phyloP scores from a whole-genome alignment of 2,329 filamentous ascomycete species.

The Paraphoma chrysanthemicola region DNA sequence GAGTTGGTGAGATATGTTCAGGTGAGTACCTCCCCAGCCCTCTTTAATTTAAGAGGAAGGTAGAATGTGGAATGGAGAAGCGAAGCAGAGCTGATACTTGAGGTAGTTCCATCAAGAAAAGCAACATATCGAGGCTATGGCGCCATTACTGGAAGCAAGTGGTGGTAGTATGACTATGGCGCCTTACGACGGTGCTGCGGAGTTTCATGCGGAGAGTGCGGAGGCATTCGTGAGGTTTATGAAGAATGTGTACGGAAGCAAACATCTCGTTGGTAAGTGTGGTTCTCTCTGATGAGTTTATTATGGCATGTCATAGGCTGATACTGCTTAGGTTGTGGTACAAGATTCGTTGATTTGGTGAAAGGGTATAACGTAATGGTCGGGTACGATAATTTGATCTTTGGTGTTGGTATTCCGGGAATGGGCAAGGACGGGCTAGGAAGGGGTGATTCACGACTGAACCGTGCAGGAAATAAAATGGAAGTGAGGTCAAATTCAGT shows the following conservation, averaged over 20 bases:
- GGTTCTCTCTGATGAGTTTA: not conserved
- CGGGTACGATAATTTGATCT: slow-evolving; percentile 19
- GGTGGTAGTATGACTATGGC: slow-evolving; percentile 11
- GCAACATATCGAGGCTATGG: slow-evolving; percentile 4
- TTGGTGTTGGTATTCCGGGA: slow-evolving; percentile 2
- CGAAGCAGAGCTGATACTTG: not conserved
- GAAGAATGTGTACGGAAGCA: slow-evolving; percentile 10
- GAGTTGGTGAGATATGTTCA: slow-evolving; percentile 11
- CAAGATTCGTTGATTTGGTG: slow-evolving; percentile 11
- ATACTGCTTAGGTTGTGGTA: slow-evolving; percentile 11
- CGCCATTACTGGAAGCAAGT: slow-evolving; percentile 10
- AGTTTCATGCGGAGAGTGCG: slow-evolving; percentile 13
- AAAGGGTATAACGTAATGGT: slow-evolving; percentile 16
- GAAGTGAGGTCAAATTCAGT: not conserved
- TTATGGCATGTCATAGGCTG: not conserved
- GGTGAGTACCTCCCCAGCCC: not conserved
- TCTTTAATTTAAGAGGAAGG: too few relatives aligned
- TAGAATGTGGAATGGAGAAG: too few relatives aligned
- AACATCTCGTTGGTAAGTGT: slow-evolving; percentile 16
- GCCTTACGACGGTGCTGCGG: slow-evolving; percentile 15
- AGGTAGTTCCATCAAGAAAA: slow-evolving; percentile 14
- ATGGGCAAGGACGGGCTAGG: slow-evolving; percentile 8
- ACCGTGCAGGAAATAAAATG: not conserved
- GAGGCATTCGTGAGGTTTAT: slow-evolving; percentile 15
- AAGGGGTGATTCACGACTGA: slow-evolving; percentile 4